phyloP scores from a whole-genome alignment of 208 protist species.

The Willaertia magna region DNA sequence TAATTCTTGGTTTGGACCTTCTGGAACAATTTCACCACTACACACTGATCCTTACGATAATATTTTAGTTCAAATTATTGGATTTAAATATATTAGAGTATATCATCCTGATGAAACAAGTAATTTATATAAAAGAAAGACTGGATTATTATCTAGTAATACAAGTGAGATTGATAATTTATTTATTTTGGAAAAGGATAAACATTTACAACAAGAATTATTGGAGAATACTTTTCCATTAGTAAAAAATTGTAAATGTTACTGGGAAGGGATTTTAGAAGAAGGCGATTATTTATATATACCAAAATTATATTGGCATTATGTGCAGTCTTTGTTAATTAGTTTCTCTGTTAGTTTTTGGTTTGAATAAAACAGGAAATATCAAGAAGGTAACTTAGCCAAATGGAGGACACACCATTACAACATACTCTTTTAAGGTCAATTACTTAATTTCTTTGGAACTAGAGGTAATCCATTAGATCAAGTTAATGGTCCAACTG shows the following conservation, averaged over 20 bases:
- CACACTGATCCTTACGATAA: conserved; percentile 8
- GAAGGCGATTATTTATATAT: conserved; percentile 1
- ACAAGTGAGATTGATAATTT: neutral
- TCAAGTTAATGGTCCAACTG: too few species aligned
- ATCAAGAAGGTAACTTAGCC: too few species aligned
- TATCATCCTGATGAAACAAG: neutral
- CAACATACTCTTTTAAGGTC: too few species aligned
- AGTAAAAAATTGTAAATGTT: neutral
- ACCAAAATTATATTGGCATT: conserved; percentile 12
- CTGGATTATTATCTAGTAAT: neutral
- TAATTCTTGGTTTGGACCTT: conserved; percentile 14
- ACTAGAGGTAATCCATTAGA: too few species aligned
- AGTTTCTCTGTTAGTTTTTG: conserved; percentile 14
- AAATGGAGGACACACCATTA: too few species aligned
- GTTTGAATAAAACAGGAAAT: conserved; percentile 3
- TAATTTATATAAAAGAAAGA: neutral
- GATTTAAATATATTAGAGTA: neutral
- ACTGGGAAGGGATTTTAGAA: neutral
- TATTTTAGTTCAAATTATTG: neutral
- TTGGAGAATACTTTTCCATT: neutral
- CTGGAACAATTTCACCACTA: neutral
- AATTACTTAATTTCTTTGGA: too few species aligned
- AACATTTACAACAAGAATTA: neutral
- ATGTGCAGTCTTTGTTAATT: neutral
- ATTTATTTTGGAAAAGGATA: neutral